Base-by-base conservation (phyloP, 2,329 filamentous ascomycete species). In the Chaetoscypha palmicola region DNA sequence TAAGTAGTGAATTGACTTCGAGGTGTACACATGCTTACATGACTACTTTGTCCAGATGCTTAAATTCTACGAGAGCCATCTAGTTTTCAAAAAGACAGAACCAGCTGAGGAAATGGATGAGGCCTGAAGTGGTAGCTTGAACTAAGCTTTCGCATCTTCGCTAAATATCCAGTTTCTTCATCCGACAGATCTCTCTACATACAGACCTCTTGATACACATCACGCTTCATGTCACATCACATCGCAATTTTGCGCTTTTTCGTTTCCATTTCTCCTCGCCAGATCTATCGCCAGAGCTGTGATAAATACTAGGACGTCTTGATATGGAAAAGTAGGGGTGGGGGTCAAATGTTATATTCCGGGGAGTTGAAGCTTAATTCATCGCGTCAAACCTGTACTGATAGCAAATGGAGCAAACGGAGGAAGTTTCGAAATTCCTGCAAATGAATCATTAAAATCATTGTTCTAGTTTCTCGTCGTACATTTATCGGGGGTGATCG, bases 41-140 rank as follows among this genome's bases (percentile, higher is more conserved):
- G 32, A 34, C n/a, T 22, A 40, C 24, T 31, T 40, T 24, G 20
- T 40, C 21, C 36, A 66, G 64, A 67, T 72, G 70, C 62, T 74
- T 2, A 59, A 58, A 32, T 74, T 73, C 53, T 74, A 73, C 54
- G 70, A 73, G 52, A 66, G 63, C 38, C 71, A 74, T 50, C 58
- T 73, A 63, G 64, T 57, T 42, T 41, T 41, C 21, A 41, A 41
- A 30, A 41, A 41, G 30, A 41, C 38, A n/a, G 38, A 41, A 9
- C 34, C 17, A 4, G 11, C 16, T 20, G 21, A 37, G 11, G 11
- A 37, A 22, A n/a, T n/a, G n/a, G n/a, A n/a, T n/a, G 34, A 22
- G 16, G 31, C 8, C 8, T 12, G 37, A 38, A 17, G 10, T 33
- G 7, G 31, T 5, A 11, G n/a, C n/a, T n/a, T n/a, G n/a, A n/a